Percentiles rank a stretch among this genome's conserved stretches.
Evolutionary conservation across 2,329 filamentous ascomycete genomes (phyloP).

Genomic region (Ceratocystis colombiana): DNA sequence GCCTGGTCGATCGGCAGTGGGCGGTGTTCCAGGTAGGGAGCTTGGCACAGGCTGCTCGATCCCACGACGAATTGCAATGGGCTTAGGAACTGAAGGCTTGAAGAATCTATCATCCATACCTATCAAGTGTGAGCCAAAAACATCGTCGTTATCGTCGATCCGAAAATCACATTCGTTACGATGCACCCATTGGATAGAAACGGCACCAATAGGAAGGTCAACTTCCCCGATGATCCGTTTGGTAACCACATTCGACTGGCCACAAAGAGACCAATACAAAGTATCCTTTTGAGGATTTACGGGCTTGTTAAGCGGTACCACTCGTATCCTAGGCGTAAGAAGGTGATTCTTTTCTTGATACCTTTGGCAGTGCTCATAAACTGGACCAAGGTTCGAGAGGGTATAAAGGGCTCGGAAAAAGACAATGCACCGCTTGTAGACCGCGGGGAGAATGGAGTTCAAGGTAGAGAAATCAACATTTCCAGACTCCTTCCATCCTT

Average conservation of each 20-base stretch:
- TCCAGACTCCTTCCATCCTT: slow-evolving; percentile 9
- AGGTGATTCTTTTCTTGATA: slow-evolving; percentile 27
- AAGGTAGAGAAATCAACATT: slow-evolving; percentile 52
- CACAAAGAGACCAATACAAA: slow-evolving; percentile 59
- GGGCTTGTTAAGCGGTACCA: slow-evolving; percentile 42
- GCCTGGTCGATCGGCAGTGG: not conserved
- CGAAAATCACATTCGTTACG: slow-evolving; percentile 83
- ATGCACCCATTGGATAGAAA: slow-evolving; percentile 73
- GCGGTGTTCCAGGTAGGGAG: slow-evolving; percentile 13
- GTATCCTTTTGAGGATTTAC: slow-evolving; percentile 42
- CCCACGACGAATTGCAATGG: slow-evolving; percentile 30
- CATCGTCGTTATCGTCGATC: slow-evolving; percentile 79
- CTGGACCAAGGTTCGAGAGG: slow-evolving; percentile 38
- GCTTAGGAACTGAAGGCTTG: slow-evolving; percentile 60
- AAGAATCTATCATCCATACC: slow-evolving; percentile 82
- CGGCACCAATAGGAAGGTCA: slow-evolving; percentile 74
- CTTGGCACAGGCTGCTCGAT: slow-evolving; percentile 19
- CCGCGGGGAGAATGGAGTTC: slow-evolving; percentile 58
- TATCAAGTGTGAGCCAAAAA: slow-evolving; percentile 88
- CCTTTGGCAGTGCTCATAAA: slow-evolving; percentile 63
- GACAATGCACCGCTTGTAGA: slow-evolving; percentile 96
- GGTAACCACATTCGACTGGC: slow-evolving; percentile 55
- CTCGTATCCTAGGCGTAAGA: slow-evolving; percentile 70
- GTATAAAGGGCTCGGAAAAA: slow-evolving; percentile 80
- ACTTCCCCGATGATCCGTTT: slow-evolving; percentile 73